Percentiles rank a stretch among this genome's conserved stretches.
Conservation (phyloP, 306 rosid species). For the Ormosia emarginata region DNA sequence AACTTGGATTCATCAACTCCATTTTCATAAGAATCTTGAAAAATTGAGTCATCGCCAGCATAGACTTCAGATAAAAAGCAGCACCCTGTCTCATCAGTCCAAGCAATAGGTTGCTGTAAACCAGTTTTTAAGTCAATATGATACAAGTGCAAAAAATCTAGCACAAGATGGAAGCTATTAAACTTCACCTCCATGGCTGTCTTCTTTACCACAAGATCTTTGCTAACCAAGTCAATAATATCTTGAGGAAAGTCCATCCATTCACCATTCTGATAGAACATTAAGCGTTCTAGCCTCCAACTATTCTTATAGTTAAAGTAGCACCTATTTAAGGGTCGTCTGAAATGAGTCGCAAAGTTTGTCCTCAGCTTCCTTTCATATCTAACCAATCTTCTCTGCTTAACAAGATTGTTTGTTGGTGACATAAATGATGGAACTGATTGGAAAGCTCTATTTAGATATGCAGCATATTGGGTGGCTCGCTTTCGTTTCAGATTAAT, state of each 20-base stretch:
- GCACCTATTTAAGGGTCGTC: slow-evolving; percentile 31
- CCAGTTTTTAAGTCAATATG: slow-evolving; percentile 53
- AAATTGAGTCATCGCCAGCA: slow-evolving; percentile 10
- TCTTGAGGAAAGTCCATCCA: slow-evolving; percentile 55
- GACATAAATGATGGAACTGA: slow-evolving; percentile 5
- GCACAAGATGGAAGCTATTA: slow-evolving; percentile 35
- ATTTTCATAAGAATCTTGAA: slow-evolving; percentile 39
- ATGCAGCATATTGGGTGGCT: slow-evolving; percentile 39
- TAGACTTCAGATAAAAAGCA: slow-evolving; percentile 69
- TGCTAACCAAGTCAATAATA: slow-evolving; percentile 42
- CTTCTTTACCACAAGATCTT: slow-evolving; percentile 51
- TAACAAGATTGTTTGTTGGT: slow-evolving; percentile 31
- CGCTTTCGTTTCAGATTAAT: slow-evolving; percentile 56
- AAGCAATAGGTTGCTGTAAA: slow-evolving; percentile 51
- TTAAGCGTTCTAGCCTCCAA: slow-evolving; percentile 49
- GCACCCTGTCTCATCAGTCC: slow-evolving; percentile 63
- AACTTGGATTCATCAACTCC: slow-evolving; percentile 44
- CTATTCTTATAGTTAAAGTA: slow-evolving; percentile 53
- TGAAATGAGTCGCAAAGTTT: slow-evolving; percentile 19
- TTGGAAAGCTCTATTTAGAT: slow-evolving; percentile 41
- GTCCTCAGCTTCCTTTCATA: slow-evolving; percentile 24
- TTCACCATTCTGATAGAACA: slow-evolving; percentile 54
- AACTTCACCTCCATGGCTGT: slow-evolving; percentile 44
- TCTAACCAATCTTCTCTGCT: slow-evolving; percentile 49
- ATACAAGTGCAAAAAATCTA: slow-evolving; percentile 68